A percentile compares a stretch with the other conserved stretches of the same genome.
Conservation (phyloP, 176 grass and related monocot genomes). For the Lolium multiflorum region DNA sequence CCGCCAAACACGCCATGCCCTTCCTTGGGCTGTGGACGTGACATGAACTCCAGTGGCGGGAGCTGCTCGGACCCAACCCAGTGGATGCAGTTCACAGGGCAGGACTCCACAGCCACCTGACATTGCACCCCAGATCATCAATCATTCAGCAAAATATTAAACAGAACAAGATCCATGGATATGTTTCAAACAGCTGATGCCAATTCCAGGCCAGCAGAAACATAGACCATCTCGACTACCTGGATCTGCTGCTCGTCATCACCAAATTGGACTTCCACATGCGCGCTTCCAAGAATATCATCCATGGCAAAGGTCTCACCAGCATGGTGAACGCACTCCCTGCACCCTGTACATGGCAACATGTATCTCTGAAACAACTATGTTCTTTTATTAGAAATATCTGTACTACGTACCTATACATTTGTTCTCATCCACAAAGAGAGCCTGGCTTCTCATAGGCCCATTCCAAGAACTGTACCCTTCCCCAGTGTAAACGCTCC, state of each 20-base stretch:
- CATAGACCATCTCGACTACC: slow-evolving; percentile 24
- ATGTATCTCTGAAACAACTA: background rate
- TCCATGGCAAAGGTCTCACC: slow-evolving; percentile 65
- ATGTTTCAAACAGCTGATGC: background rate
- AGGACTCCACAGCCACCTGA: slow-evolving; percentile 67
- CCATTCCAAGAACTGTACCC: slow-evolving; percentile 76
- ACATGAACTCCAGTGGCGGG: slow-evolving; percentile 46
- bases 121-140: background rate
- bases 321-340: slow-evolving; percentile 65
- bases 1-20: slow-evolving; percentile 52
- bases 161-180: background rate
- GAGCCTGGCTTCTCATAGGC: slow-evolving; percentile 54
- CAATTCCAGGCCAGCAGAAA: background rate
- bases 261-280: slow-evolving; percentile 59
- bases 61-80: slow-evolving; percentile 61
- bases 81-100: slow-evolving; percentile 66
- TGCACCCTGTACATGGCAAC: slow-evolving; percentile 51
- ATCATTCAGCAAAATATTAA: background rate
- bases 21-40: slow-evolving; percentile 42
- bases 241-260: slow-evolving; percentile 57
- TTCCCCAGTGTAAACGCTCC: slow-evolving; percentile 47
- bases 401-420: slow-evolving; percentile 61
- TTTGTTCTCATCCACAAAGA: slow-evolving; percentile 73
- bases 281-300: slow-evolving; percentile 59
- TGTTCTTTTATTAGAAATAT: background rate